phyloP scores from a whole-genome alignment of 2,329 filamentous ascomycete genomes.

The Metarhizium robertsii region DNA sequence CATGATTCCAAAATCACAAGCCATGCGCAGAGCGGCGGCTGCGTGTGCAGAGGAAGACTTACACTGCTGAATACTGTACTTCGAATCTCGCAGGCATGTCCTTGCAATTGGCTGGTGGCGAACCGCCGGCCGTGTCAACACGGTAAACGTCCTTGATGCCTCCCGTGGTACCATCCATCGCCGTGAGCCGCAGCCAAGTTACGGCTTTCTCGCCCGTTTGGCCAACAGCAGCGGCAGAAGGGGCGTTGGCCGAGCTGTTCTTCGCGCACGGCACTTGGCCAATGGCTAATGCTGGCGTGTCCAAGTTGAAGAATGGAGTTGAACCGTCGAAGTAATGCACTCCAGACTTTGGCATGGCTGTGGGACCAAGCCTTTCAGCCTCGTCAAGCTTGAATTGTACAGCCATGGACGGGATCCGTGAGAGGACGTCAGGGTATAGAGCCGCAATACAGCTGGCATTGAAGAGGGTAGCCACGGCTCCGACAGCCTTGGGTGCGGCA shows the following conservation, averaged over 20 bases:
- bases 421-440: conserved; percentile 56
- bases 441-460: conserved; percentile 75
- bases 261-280: conserved; percentile 56
- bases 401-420: conserved; percentile 55
- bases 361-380: conserved; percentile 38
- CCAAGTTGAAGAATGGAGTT: conserved; percentile 73
- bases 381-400: conserved; percentile 53
- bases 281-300: conserved; percentile 42
- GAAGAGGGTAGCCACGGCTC: conserved; percentile 78
- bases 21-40: neutral
- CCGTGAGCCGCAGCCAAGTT: conserved; percentile 67
- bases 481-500: conserved; percentile 53
- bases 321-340: conserved; percentile 72
- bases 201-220: conserved; percentile 59
- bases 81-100: conserved; percentile 55
- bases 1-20: neutral
- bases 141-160: conserved; percentile 70
- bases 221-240: conserved; percentile 49
- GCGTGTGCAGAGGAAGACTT: conserved; percentile 36
- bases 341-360: conserved; percentile 57
- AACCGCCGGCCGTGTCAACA: conserved; percentile 74
- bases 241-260: conserved; percentile 51
- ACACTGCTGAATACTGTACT: conserved; percentile 77
- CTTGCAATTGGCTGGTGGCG: conserved; percentile 62
- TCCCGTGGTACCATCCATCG: conserved; percentile 42